Evolutionary conservation across 495 filamentous ascomycete species (phyloP).

Genomic region (Penicillium tannophilum): DNA sequence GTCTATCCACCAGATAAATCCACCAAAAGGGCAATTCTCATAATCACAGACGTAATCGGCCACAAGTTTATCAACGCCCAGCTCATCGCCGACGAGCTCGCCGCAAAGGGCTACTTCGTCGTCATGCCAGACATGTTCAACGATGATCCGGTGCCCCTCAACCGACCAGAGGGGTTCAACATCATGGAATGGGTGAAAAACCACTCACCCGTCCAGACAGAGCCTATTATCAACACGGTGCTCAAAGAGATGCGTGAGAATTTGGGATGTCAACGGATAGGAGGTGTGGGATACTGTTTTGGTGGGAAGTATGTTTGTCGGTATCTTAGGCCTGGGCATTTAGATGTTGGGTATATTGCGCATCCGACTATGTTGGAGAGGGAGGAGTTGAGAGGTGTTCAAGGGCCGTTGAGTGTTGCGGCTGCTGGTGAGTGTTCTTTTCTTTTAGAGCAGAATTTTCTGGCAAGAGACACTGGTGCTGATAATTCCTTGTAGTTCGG

Average conservation of each 20-base stretch:
- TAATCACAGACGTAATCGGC: constrained; percentile 36
- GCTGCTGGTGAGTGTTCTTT: constrained; percentile 52
- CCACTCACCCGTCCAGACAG: constrained; percentile 54
- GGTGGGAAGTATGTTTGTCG: constrained; percentile 58
- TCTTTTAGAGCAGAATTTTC: background rate
- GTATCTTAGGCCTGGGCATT: constrained; percentile 21
- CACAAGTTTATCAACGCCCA: constrained; percentile 32
- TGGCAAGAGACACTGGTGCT: background rate
- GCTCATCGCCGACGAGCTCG: constrained; percentile 67
- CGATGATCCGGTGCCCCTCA: constrained; percentile 31
- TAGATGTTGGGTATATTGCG: constrained; percentile 59
- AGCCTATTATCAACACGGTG: constrained; percentile 58
- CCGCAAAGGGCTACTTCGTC: constrained; percentile 73
- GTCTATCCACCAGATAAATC: constrained; percentile 29
- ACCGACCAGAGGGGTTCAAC: constrained; percentile 30
- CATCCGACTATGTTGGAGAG: constrained; percentile 73
- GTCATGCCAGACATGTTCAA: constrained; percentile 59
- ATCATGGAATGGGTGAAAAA: constrained; percentile 30
- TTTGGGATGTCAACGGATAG: constrained; percentile 63
- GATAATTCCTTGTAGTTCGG: constrained; percentile 9
- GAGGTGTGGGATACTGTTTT: constrained; percentile 75
- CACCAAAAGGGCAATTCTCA: constrained; percentile 29
- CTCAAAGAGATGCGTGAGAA: constrained; percentile 55
- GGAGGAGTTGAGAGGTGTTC: constrained; percentile 66
- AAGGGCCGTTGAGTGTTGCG: constrained; percentile 68